Conservation (phyloP, 2,329 filamentous ascomycete genomes). For the Verticillium tricorpus region DNA sequence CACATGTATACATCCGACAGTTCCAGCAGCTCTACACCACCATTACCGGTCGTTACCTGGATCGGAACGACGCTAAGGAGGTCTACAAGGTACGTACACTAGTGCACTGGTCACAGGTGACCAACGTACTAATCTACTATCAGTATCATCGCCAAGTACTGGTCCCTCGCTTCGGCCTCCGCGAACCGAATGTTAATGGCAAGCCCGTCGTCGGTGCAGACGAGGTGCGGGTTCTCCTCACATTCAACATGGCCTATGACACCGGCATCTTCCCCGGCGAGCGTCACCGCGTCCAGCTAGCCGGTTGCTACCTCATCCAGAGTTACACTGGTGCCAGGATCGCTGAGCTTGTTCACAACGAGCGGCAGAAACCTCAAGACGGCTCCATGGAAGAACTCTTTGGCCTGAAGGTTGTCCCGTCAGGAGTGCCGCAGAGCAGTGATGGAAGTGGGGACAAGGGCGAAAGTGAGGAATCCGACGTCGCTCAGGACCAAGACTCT, state of each 20-base stretch:
- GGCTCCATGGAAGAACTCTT: slow-evolving; percentile 19
- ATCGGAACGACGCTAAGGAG: slow-evolving; percentile 19
- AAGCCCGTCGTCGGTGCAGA: slow-evolving; percentile 19
- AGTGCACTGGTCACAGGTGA: neutral
- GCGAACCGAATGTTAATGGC: slow-evolving; percentile 16
- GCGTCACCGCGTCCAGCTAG: slow-evolving; percentile 17
- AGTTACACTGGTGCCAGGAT: slow-evolving; percentile 21
- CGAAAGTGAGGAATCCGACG: slow-evolving; percentile 10
- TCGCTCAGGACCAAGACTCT: slow-evolving; percentile 15
- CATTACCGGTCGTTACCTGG: slow-evolving; percentile 15
- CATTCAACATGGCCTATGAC: slow-evolving; percentile 24
- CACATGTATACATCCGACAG: slow-evolving; percentile 19
- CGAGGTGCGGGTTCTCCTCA: slow-evolving; percentile 17
- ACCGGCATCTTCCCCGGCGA: slow-evolving; percentile 17
- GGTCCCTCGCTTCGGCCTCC: slow-evolving; percentile 17
- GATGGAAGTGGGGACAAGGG: neutral
- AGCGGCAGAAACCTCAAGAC: slow-evolving; percentile 21
- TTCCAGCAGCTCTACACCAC: slow-evolving; percentile 21
- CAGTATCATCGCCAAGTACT: slow-evolving; percentile 17
- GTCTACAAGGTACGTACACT: slow-evolving; percentile 18
- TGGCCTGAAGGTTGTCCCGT: slow-evolving; percentile 13
- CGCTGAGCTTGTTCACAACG: slow-evolving; percentile 22
- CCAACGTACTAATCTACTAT: neutral
- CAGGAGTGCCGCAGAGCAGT: neutral
- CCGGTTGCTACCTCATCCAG: slow-evolving; percentile 20